Evolutionary conservation across 2,329 filamentous ascomycete genomes (phyloP).

Genomic region (Cercospora sesami): DNA sequence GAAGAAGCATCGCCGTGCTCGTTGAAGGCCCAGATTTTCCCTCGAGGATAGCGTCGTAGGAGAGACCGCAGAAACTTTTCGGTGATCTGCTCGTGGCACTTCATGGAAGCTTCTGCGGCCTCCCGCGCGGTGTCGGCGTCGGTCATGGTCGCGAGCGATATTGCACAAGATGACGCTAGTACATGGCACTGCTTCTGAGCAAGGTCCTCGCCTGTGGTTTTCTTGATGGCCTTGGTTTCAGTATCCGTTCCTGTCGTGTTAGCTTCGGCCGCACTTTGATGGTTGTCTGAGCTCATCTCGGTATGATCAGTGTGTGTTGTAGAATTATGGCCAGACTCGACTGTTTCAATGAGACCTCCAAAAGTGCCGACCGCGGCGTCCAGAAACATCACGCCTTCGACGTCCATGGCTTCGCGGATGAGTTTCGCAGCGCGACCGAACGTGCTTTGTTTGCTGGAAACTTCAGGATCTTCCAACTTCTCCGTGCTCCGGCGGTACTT

Average conservation of each 20-base stretch:
- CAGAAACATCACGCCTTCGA: constrained; percentile 52
- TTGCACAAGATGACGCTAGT: constrained; percentile 26
- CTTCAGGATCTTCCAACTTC: constrained; percentile 19
- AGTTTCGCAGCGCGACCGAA: constrained; percentile 53
- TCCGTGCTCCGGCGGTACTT: constrained; percentile 19
- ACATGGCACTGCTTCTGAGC: constrained; percentile 26
- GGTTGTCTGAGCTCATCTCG: constrained; percentile 24
- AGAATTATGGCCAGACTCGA: constrained; percentile 17
- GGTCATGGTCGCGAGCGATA: constrained; percentile 5
- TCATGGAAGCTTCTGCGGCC: constrained; percentile 10
- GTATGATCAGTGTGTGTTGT: constrained; percentile 18
- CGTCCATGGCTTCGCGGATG: constrained; percentile 50
- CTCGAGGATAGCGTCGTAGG: constrained; percentile 37
- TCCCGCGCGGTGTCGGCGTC: constrained; percentile 9
- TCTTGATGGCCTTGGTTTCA: constrained; percentile 23
- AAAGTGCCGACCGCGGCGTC: constrained; percentile 38
- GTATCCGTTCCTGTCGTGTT: constrained; percentile 25
- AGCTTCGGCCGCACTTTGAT: constrained; percentile 21
- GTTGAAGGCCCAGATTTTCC: constrained; percentile 41
- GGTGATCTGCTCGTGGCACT: constrained; percentile 23
- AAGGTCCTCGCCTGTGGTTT: constrained; percentile 14
- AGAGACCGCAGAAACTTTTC: constrained; percentile 30
- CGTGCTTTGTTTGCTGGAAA: constrained; percentile 32
- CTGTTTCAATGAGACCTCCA: constrained; percentile 30
- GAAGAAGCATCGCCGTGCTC: constrained; percentile 32